phyloP scores from a whole-genome alignment of 1,284 basidiomycete species.

The Cutaneotrichosporon sp. region DNA sequence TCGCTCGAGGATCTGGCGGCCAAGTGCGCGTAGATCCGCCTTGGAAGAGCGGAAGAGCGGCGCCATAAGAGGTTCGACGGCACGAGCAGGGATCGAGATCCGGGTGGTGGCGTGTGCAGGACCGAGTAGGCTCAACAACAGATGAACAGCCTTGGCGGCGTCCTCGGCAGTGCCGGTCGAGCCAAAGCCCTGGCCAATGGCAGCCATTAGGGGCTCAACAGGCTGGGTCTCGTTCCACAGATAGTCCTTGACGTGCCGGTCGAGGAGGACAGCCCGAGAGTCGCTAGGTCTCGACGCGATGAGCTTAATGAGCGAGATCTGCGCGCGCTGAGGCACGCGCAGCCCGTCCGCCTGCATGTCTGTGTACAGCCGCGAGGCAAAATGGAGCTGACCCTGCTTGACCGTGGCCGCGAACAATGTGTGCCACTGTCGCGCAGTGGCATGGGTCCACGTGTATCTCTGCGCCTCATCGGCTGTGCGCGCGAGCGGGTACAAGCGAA shows the following conservation, averaged over 20 bases:
- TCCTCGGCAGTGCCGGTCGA: constrained; percentile 24
- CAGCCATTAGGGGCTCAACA: constrained; percentile 24
- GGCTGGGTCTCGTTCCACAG: constrained; percentile 27
- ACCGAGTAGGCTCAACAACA: constrained; percentile 28
- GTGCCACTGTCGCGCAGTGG: constrained; percentile 22
- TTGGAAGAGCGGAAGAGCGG: constrained; percentile 27
- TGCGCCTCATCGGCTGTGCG: constrained; percentile 2
- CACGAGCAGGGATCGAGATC: constrained; percentile 12
- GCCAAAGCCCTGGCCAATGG: constrained; percentile 34
- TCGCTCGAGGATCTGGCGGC: constrained; percentile 15
- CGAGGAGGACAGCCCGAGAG: constrained; percentile 39
- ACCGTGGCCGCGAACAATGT: constrained; percentile 27
- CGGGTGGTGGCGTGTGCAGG: constrained; percentile 10
- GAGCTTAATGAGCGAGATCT: constrained; percentile 33
- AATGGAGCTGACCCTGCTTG: constrained; percentile 28
- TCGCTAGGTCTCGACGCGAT: constrained; percentile 25
- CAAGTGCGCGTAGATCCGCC: constrained; percentile 17
- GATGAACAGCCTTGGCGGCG: constrained; percentile 32
- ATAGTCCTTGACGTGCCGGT: constrained; percentile 46
- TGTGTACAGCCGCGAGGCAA: constrained; percentile 44
- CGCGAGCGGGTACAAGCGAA: constrained; percentile 25
- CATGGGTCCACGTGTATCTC: constrained; percentile 7
- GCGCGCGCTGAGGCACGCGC: constrained; percentile 20
- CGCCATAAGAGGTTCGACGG: constrained; percentile 22
- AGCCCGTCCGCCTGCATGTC: constrained; percentile 40